Conservation (phyloP, 1,284 basidiomycete genomes). For the Rhodotorula mucilaginosa region DNA sequence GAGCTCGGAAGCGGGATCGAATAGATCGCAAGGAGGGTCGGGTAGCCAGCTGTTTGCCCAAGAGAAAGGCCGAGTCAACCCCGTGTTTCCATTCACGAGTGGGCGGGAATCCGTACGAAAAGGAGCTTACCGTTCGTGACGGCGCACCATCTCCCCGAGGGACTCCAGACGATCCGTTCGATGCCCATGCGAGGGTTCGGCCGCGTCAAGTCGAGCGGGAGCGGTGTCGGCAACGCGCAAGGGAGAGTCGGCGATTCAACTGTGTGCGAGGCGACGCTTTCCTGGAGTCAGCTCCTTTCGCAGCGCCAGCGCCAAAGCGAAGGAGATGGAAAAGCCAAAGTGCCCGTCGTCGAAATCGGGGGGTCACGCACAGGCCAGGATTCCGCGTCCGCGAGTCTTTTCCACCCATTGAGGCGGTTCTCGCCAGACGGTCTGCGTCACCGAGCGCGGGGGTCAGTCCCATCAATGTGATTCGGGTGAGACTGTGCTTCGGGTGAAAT, state of each 20-base stretch:
- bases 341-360: not conserved
- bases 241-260: conserved; percentile 41
- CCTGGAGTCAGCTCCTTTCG: too few species aligned
- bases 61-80: not conserved
- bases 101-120: not conserved
- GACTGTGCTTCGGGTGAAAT: too few species aligned
- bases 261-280: not conserved
- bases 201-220: conserved; percentile 29
- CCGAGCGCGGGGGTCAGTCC: too few species aligned
- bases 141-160: conserved; percentile 41
- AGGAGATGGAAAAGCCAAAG: too few species aligned
- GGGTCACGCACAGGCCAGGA: conserved; percentile 40
- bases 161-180: conserved; percentile 39
- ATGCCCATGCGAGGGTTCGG: conserved; percentile 40
- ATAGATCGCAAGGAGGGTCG: conserved; percentile 1
- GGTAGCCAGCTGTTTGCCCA: not conserved
- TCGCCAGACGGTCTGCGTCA: conserved; percentile 37
- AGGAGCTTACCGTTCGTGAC: conserved; percentile 31
- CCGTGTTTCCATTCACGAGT: not conserved
- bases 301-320: not conserved
- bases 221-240: conserved; percentile 22
- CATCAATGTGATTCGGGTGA: too few species aligned
- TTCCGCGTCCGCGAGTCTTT: conserved; percentile 45
- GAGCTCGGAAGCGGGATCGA: not conserved
- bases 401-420: conserved; percentile 47